These are phyloP conservation scores for Lagenidium giganteum DNA, from an alignment of 352 stramenopile species.

Conservation along the genomic window DNA sequence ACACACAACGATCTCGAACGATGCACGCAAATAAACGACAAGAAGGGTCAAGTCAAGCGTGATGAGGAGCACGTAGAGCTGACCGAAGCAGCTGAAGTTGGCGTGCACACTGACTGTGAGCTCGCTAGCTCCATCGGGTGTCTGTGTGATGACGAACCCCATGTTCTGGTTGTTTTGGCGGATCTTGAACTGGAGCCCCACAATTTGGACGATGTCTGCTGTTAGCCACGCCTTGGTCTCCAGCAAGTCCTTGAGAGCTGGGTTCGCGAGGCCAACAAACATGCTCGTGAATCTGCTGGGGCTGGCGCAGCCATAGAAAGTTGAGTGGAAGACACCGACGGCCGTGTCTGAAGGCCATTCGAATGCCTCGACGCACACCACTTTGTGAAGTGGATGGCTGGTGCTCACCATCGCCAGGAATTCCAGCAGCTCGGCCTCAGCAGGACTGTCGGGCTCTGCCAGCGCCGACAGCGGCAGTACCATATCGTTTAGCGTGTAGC, in stretches of 20 bases:
- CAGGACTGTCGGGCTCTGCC: slow-evolving; percentile 4
- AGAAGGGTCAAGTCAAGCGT: slow-evolving; percentile 8
- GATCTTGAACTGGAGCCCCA: slow-evolving; percentile 9
- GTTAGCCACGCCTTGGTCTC: slow-evolving; percentile 19
- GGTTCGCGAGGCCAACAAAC: slow-evolving; percentile 5
- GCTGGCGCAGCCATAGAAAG: slow-evolving; percentile 9
- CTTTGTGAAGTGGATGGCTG: neutral
- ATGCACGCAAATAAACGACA: slow-evolving; percentile 2
- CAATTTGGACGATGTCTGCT: slow-evolving; percentile 3
- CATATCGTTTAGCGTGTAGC: slow-evolving; percentile 6
- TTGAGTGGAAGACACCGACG: slow-evolving; percentile 5
- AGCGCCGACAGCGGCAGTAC: slow-evolving; percentile 22
- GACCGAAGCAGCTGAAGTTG: slow-evolving; percentile 16
- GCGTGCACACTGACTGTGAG: slow-evolving; percentile 1
- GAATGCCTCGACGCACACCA: slow-evolving; percentile 14
- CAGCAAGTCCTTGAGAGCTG: neutral
- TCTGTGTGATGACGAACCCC: neutral
- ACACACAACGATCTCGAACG: slow-evolving; percentile 11
- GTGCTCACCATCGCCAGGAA: slow-evolving; percentile 6
- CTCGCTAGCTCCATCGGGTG: neutral
- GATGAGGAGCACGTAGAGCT: slow-evolving; percentile 8
- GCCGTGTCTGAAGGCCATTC: slow-evolving; percentile 1
- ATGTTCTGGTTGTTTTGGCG: slow-evolving; percentile 7
- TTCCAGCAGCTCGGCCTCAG: slow-evolving; percentile 9
- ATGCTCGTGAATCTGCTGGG: slow-evolving; percentile 1